Percentiles rank a stretch among this genome's conserved stretches.
These are phyloP conservation scores for Suillus placidus DNA, from an alignment of 768 basidiomycete species.

Conservation along the genomic window DNA sequence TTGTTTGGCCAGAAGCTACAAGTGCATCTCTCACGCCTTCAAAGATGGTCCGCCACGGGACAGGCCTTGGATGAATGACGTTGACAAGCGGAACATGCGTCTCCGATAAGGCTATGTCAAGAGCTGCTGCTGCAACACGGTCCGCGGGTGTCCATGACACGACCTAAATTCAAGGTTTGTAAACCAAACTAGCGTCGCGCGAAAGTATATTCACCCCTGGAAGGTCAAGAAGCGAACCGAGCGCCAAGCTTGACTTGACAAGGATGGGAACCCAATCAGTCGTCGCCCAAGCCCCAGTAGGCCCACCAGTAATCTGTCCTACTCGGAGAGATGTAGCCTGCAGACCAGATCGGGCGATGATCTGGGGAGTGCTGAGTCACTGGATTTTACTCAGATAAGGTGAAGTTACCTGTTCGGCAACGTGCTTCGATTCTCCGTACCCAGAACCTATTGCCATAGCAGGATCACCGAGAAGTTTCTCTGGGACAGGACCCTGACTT, in stretches of 20 bases:
- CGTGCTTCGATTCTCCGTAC: constrained; percentile 40
- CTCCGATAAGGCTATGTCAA: constrained; percentile 33
- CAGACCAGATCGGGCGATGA: constrained; percentile 23
- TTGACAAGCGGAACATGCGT: constrained; percentile 31
- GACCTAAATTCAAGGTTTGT: constrained; percentile 27
- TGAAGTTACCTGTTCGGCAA: constrained; percentile 33
- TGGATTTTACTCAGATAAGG: constrained; percentile 26
- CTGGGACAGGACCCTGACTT: constrained; percentile 34
- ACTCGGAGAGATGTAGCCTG: constrained; percentile 27
- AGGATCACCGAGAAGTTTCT: constrained; percentile 32
- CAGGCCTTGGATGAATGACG: constrained; percentile 38
- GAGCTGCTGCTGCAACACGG: constrained; percentile 36
- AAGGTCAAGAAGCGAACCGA: constrained; percentile 24
- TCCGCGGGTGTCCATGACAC: constrained; percentile 49
- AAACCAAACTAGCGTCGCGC: neutral
- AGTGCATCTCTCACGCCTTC: constrained; percentile 20
- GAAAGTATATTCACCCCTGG: constrained; percentile 23
- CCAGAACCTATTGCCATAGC: constrained; percentile 32
- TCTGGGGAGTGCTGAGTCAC: constrained; percentile 13
- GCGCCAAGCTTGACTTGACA: constrained; percentile 30
- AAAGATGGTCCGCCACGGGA: constrained; percentile 32
- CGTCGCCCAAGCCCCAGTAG: constrained; percentile 34
- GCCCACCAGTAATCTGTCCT: constrained; percentile 35
- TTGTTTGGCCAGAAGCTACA: constrained; percentile 11
- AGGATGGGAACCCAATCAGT: constrained; percentile 37